phyloP scores from a whole-genome alignment of 345 rosid species.

The Linum usitatissimum region DNA sequence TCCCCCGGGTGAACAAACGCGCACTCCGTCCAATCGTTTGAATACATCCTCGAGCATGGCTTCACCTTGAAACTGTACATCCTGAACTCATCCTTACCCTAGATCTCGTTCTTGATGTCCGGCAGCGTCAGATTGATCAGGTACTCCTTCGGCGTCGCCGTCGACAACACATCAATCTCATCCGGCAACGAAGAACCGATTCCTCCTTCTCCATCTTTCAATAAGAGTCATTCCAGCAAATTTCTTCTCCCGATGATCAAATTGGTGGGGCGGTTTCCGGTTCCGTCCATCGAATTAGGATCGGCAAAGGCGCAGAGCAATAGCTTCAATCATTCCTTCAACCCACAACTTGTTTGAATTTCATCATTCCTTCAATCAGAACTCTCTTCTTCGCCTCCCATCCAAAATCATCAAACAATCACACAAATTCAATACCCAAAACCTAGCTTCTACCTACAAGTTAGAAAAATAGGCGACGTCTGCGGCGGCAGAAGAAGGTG shows the following conservation, averaged over 20 bases:
- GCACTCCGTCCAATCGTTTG: slow-evolving; percentile 95
- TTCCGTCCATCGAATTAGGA: slow-evolving; percentile 41
- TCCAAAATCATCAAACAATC: too few species aligned
- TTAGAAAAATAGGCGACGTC: too few species aligned
- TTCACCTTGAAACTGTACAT: slow-evolving; percentile 83
- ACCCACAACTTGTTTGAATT: too few species aligned
- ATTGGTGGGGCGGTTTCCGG: slow-evolving; percentile 51
- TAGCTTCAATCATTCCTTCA: too few species aligned
- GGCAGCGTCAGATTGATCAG: slow-evolving; percentile 75
- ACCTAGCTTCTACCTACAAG: too few species aligned
- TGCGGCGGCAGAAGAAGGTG: too few species aligned
- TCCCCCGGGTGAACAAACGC: slow-evolving; percentile 98
- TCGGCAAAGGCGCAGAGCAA: slow-evolving; percentile 61
- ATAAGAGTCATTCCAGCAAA: slow-evolving; percentile 36
- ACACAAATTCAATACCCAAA: too few species aligned
- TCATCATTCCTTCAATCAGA: too few species aligned
- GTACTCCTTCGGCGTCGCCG: slow-evolving; percentile 69
- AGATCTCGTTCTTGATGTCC: slow-evolving; percentile 68
- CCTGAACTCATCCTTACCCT: slow-evolving; percentile 82
- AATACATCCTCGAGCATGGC: slow-evolving; percentile 93
- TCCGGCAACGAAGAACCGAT: slow-evolving; percentile 20
- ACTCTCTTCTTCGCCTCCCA: too few species aligned
- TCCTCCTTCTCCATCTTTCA: slow-evolving; percentile 24
- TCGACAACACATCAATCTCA: slow-evolving; percentile 8
- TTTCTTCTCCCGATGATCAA: slow-evolving; percentile 19